These are phyloP conservation scores for Rosa lucieae DNA, from an alignment of 306 rosid genomes.

Conservation along the genomic window DNA sequence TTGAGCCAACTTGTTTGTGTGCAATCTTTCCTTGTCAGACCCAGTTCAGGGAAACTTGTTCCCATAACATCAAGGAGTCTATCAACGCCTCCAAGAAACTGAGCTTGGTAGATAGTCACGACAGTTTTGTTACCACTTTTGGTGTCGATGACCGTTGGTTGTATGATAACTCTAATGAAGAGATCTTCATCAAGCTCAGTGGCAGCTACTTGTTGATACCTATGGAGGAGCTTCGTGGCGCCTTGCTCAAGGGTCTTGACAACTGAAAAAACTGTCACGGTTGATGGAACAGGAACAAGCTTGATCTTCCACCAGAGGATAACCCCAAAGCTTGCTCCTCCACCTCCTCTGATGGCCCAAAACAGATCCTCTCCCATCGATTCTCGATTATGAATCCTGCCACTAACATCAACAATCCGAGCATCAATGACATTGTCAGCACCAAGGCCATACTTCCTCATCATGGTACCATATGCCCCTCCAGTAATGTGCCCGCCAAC, in stretches of 20 bases:
- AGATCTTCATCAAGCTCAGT: slow-evolving; percentile 55
- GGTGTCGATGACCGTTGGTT: slow-evolving; percentile 26
- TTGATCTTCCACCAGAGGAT: slow-evolving; percentile 83
- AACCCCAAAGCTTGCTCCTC: slow-evolving; percentile 79
- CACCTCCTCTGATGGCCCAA: slow-evolving; percentile 87
- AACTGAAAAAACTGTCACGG: slow-evolving; percentile 67
- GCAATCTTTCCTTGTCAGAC: slow-evolving; percentile 55
- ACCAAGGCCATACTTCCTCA: slow-evolving; percentile 78
- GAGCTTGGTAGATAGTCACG: slow-evolving; percentile 61
- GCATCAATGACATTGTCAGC: slow-evolving; percentile 74
- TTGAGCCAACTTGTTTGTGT: slow-evolving; percentile 69
- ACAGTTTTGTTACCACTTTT: slow-evolving; percentile 43
- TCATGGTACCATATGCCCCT: slow-evolving; percentile 77
- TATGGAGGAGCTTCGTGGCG: slow-evolving; percentile 50
- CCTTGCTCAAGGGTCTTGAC: slow-evolving; percentile 53
- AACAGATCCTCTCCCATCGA: slow-evolving; percentile 81
- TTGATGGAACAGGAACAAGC: slow-evolving; percentile 68
- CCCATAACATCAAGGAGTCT: slow-evolving; percentile 53
- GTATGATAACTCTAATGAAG: slow-evolving; percentile 62
- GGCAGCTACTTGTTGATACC: slow-evolving; percentile 70
- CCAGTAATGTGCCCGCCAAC: slow-evolving; percentile 82
- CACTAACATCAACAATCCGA: slow-evolving; percentile 49
- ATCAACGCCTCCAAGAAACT: slow-evolving; percentile 52
- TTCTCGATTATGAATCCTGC: slow-evolving; percentile 50
- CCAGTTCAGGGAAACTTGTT: slow-evolving; percentile 62